Percentiles rank a stretch among this genome's conserved stretches.
phyloP scores from a whole-genome alignment of 768 basidiomycete genomes.

The Kwoniella dendrophila region DNA sequence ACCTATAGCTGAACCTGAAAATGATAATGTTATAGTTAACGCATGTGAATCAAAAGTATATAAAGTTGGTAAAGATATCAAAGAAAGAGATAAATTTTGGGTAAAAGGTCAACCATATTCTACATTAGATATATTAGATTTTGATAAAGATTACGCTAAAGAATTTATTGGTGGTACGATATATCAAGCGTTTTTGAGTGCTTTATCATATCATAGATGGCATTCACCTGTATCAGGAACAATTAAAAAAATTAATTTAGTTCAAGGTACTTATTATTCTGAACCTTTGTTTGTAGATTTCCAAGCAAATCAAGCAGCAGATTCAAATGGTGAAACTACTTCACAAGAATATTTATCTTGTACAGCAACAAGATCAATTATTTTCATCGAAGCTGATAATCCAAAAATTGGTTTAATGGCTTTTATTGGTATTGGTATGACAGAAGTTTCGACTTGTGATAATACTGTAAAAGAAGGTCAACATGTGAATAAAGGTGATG shows the following conservation, averaged over 20 bases:
- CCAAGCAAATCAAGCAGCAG: slow-evolving; percentile 54
- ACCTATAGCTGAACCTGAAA: slow-evolving; percentile 55
- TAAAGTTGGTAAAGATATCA: slow-evolving; percentile 58
- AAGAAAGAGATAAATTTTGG: slow-evolving; percentile 63
- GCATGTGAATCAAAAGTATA: slow-evolving; percentile 65
- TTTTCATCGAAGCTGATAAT: slow-evolving; percentile 65
- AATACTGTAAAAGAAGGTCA: slow-evolving; percentile 61
- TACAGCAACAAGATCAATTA: slow-evolving; percentile 61
- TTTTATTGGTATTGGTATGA: slow-evolving; percentile 66
- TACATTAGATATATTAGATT: slow-evolving; percentile 62
- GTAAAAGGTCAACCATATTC: slow-evolving; percentile 68
- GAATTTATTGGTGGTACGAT: slow-evolving; percentile 61
- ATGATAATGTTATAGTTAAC: slow-evolving; percentile 59
- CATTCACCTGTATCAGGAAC: slow-evolving; percentile 63
- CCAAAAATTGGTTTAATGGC: slow-evolving; percentile 63
- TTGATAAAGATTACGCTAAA: slow-evolving; percentile 56
- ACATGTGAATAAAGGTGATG: slow-evolving; percentile 61
- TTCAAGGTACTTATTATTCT: slow-evolving; percentile 55
- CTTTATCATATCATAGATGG: slow-evolving; percentile 67
- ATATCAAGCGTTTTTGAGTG: slow-evolving; percentile 65
- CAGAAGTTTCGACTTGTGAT: slow-evolving; percentile 67
- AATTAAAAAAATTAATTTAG: slow-evolving; percentile 60
- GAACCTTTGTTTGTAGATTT: slow-evolving; percentile 57
- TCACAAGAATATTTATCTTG: slow-evolving; percentile 59
- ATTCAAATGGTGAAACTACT: slow-evolving; percentile 46